Base-by-base conservation (phyloP, 23 red algal genomes). In the Porphyridium purpureum region DNA sequence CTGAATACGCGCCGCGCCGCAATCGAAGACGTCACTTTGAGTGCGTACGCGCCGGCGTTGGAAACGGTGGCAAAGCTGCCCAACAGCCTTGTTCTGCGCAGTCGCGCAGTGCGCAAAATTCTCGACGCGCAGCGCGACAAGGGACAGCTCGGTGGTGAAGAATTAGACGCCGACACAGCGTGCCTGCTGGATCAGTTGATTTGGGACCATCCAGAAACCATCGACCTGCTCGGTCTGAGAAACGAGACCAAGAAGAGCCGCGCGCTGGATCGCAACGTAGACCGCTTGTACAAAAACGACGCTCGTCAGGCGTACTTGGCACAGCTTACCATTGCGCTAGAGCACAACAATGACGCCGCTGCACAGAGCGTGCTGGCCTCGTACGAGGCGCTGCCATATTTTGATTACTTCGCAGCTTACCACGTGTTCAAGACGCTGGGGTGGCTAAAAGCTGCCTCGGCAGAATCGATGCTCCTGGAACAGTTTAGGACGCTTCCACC, bases 381-480 rank as follows among this genome's bases (percentile, higher is more conserved):
- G 0, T 70, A 63, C 31, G 53, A 83, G 26, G 66, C 69, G 15
- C 50, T 62, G 55, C 35, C 44, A 7, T 83, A 83, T 48, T 83
- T 83, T 57, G 78, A 83, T 53, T 83, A 83, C 49, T 83, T 83
- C 69, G 78, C 61, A 1, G 78, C 78, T 7, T 83, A 83, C 57
- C 78, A 83, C 53, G 78, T 70, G 19, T 83, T 62, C 49, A 83
- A 83, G 54, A 66, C 78, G 17, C 49, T 83, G 17, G 78, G 78
- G 1, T 83, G 78, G 78, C 31, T 70, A 1, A 50, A 54, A 11
- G 53, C 62, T 57, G 28, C 47, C 9, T 35, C 62, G 22, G 57
- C 78, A 7, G 54, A 49, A 50, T 53, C 29, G 24, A 30, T 73
- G 44, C 48, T 83, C 30, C 35, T 83, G 15, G 78, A 83, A 14